phyloP scores from a whole-genome alignment of 768 basidiomycete species.

The Galerina marginata region DNA sequence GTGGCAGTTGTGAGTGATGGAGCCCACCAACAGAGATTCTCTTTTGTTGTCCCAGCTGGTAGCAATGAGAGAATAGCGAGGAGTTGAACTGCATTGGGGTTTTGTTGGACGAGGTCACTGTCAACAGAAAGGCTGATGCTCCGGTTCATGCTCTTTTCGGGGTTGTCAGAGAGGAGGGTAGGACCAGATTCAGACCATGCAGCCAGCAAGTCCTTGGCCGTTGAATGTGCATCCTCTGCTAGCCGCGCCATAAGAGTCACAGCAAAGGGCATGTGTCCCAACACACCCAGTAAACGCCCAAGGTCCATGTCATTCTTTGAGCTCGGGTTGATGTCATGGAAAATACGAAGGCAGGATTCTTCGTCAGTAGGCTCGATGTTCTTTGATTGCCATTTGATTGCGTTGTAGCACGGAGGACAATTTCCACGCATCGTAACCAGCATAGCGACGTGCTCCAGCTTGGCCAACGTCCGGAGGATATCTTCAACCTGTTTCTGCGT shows the following conservation, averaged over 20 bases:
- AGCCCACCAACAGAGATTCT: background rate
- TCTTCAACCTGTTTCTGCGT: too few species aligned
- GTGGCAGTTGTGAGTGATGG: background rate
- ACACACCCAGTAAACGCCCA: slow-evolving; percentile 20
- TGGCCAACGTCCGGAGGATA: too few species aligned
- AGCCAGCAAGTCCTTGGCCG: slow-evolving; percentile 13
- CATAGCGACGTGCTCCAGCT: too few species aligned
- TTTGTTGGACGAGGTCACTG: slow-evolving; percentile 16
- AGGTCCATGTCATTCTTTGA: slow-evolving; percentile 26
- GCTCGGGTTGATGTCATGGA: slow-evolving; percentile 3
- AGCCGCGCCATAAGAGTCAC: slow-evolving; percentile 38
- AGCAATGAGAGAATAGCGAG: slow-evolving; percentile 27
- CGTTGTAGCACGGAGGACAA: too few species aligned
- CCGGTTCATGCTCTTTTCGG: slow-evolving; percentile 20
- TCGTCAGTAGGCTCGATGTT: too few species aligned
- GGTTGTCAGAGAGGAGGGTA: slow-evolving; percentile 13
- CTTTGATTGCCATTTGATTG: too few species aligned
- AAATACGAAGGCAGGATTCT: too few species aligned
- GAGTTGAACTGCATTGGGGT: slow-evolving; percentile 23
- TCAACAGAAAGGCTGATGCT: slow-evolving; percentile 29
- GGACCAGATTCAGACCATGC: slow-evolving; percentile 12
- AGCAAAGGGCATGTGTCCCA: slow-evolving; percentile 38
- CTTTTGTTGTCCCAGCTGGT: slow-evolving; percentile 13
- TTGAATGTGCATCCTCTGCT: background rate
- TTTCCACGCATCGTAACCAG: too few species aligned